These are phyloP conservation scores for Acanthamoeba triangularis DNA, from an alignment of 208 protist genomes.

Conservation along the genomic window DNA sequence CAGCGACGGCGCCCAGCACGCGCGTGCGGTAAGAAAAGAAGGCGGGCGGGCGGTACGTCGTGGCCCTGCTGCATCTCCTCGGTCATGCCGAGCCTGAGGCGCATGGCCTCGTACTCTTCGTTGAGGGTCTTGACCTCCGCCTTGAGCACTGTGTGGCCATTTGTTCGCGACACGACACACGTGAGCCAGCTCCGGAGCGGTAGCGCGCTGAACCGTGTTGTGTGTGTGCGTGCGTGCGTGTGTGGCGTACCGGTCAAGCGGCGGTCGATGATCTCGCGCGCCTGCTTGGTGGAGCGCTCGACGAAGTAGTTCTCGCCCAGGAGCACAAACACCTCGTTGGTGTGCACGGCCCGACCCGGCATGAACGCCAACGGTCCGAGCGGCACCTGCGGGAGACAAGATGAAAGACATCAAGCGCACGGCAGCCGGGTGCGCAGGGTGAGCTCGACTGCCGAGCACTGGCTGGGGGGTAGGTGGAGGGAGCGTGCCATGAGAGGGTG, in stretches of 20 bases:
- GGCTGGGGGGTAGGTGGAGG: not conserved
- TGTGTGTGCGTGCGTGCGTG: too few relatives aligned
- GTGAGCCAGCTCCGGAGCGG: too few relatives aligned
- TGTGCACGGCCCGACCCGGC: conserved; percentile 81
- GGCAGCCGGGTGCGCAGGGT: too few relatives aligned
- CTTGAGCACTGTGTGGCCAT: not conserved
- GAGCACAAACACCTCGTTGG: conserved; percentile 86
- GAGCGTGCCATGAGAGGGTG: conserved; percentile 49
- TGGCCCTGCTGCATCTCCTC: conserved; percentile 25
- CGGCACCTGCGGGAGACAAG: conserved; percentile 72
- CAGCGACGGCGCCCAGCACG: too few relatives aligned
- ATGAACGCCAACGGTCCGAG: conserved; percentile 81
- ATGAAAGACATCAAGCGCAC: too few relatives aligned
- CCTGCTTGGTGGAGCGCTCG: conserved; percentile 80
- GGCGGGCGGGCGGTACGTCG: not conserved
- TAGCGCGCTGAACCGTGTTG: too few relatives aligned
- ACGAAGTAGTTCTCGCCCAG: conserved; percentile 86
- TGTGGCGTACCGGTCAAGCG: conserved; percentile 68
- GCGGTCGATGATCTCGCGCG: conserved; percentile 76
- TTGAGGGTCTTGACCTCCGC: conserved; percentile 46
- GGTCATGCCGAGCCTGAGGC: conserved; percentile 11
- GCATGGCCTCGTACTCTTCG: conserved; percentile 66
- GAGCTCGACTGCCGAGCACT: too few relatives aligned
- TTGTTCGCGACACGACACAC: too few relatives aligned
- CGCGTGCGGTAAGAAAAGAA: too few relatives aligned